Percentiles rank a stretch among this genome's conserved stretches.
These are phyloP conservation scores for Penicillium hordei DNA, from an alignment of 2,329 filamentous ascomycete species.

Conservation along the genomic window DNA sequence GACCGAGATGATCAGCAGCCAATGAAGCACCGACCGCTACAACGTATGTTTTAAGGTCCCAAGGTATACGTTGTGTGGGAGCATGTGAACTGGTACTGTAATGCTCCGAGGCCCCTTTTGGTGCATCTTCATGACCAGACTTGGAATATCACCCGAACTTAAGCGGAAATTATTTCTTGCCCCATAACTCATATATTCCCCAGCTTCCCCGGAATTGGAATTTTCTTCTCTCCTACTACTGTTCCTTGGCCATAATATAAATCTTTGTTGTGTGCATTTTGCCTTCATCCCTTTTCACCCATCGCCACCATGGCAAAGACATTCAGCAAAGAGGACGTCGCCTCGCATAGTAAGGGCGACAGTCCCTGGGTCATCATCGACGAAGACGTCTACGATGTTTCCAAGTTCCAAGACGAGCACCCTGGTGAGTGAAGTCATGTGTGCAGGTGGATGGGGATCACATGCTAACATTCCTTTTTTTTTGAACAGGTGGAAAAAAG, in stretches of 20 bases:
- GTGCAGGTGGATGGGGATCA: not conserved
- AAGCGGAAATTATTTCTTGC: slow-evolving; percentile 7
- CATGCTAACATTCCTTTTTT: not conserved
- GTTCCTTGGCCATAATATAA: slow-evolving; percentile 5
- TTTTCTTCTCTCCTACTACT: slow-evolving; percentile 11
- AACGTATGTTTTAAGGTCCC: slow-evolving; percentile 3
- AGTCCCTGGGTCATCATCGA: slow-evolving; percentile 89
- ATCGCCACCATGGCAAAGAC: slow-evolving; percentile 73
- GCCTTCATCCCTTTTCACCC: not conserved
- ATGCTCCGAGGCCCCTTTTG: slow-evolving; percentile 22
- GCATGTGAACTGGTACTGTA: slow-evolving; percentile 10
- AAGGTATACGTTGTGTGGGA: not conserved
- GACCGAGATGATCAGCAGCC: slow-evolving; percentile 22
- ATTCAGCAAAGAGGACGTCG: slow-evolving; percentile 81
- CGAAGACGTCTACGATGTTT: slow-evolving; percentile 93
- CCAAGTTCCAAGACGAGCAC: slow-evolving; percentile 82
- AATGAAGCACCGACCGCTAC: slow-evolving; percentile 15
- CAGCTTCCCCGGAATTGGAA: slow-evolving; percentile 25
- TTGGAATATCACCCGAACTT: slow-evolving; percentile 9
- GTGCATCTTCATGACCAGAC: slow-evolving; percentile 7
- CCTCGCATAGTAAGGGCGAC: slow-evolving; percentile 84
- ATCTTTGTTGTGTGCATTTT: not conserved
- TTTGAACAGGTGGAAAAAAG: slow-evolving; percentile 64
- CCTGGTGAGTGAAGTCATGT: slow-evolving; percentile 48
- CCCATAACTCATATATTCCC: slow-evolving; percentile 23